Conservation (phyloP, 2,329 filamentous ascomycete species). For the Trichoderma sp. region DNA sequence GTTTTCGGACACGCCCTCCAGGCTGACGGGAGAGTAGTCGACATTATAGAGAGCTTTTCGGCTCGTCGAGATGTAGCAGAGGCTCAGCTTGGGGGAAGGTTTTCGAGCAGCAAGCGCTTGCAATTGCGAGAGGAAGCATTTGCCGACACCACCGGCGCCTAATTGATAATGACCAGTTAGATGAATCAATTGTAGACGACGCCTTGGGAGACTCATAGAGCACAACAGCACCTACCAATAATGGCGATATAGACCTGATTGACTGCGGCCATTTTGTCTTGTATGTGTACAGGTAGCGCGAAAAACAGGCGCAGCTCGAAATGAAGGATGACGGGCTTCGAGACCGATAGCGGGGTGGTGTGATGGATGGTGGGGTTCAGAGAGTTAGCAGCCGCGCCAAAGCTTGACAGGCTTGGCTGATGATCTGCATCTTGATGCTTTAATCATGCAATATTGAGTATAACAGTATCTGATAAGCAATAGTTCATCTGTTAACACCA, state of each 20-base stretch:
- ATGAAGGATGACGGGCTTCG: slow-evolving; percentile 35
- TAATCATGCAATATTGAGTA: not conserved
- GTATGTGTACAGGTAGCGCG: slow-evolving; percentile 16
- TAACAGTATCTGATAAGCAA: not conserved
- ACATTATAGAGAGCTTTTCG: slow-evolving; percentile 78
- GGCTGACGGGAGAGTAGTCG: slow-evolving; percentile 70
- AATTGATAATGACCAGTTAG: slow-evolving; percentile 25
- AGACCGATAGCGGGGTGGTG: slow-evolving; percentile 43
- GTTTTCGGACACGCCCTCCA: slow-evolving; percentile 63
- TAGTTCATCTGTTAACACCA: not conserved
- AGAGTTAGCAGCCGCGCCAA: slow-evolving; percentile 2
- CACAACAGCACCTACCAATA: slow-evolving; percentile 46
- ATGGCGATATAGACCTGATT: slow-evolving; percentile 58
- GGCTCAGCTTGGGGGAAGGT: slow-evolving; percentile 69
- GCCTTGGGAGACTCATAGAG: not conserved
- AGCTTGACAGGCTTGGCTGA: not conserved
- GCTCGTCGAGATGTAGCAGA: slow-evolving; percentile 85
- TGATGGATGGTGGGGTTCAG: slow-evolving; percentile 18
- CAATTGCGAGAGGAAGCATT: slow-evolving; percentile 85
- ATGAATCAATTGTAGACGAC: slow-evolving; percentile 29
- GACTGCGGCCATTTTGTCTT: slow-evolving; percentile 45
- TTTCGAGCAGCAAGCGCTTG: slow-evolving; percentile 67
- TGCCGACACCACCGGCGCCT: slow-evolving; percentile 93
- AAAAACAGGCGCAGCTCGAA: slow-evolving; percentile 28
- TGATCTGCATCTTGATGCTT: not conserved